phyloP scores from a whole-genome alignment of 371 early-diverging fungal species.

The Rhizopus microsporus region DNA sequence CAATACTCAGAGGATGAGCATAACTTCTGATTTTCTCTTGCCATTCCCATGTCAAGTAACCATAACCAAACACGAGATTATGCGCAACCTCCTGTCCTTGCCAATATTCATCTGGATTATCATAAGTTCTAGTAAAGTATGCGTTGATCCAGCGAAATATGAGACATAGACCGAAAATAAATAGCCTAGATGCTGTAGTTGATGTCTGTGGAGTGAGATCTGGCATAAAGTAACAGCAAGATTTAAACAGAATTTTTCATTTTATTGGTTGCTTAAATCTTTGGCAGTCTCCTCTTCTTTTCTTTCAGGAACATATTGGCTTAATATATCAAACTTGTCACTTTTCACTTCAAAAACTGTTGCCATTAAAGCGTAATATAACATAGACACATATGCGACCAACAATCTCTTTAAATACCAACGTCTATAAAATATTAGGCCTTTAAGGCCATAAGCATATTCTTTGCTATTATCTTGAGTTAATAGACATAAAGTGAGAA shows the following conservation, averaged over 20 bases:
- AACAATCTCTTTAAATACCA: no score
- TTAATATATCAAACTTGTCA: neutral
- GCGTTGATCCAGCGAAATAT: slow-evolving; percentile 69
- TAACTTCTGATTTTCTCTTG: slow-evolving; percentile 68
- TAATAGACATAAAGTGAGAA: no score
- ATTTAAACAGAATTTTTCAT: neutral
- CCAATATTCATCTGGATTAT: slow-evolving; percentile 92
- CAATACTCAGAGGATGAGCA: slow-evolving; percentile 80
- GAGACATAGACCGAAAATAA: slow-evolving; percentile 50
- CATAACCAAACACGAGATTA: slow-evolving; percentile 76
- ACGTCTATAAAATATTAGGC: no score
- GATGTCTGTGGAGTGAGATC: slow-evolving; percentile 15
- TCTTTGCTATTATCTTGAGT: no score
- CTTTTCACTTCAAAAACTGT: no score
- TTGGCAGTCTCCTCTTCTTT: neutral
- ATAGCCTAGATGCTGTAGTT: slow-evolving; percentile 16
- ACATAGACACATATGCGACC: no score
- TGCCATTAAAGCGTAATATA: no score
- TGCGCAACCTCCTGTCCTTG: slow-evolving; percentile 90
- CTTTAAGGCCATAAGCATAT: no score
- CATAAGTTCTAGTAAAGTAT: slow-evolving; percentile 66
- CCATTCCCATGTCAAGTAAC: slow-evolving; percentile 96
- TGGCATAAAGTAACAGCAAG: neutral
- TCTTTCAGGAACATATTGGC: neutral
- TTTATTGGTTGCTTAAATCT: neutral